Conservation (phyloP, 331 rosid genomes). For the Phaseolus coccineus region DNA sequence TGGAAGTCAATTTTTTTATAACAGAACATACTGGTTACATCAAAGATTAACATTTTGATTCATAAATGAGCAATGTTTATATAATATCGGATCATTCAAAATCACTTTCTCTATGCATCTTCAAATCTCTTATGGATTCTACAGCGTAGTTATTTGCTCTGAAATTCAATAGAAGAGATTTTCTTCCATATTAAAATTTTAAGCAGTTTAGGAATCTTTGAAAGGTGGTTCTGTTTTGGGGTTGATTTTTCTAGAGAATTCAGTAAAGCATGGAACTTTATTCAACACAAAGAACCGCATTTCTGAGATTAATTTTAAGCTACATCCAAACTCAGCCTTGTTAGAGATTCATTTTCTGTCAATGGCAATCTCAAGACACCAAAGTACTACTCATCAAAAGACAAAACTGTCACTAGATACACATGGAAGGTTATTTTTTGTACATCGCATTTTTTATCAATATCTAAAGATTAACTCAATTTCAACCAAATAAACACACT, state of each 20-base stretch:
- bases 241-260: constrained; percentile 4
- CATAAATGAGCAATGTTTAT: constrained; percentile 10
- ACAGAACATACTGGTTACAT: neutral
- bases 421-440: neutral
- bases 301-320: neutral
- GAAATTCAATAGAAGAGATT: constrained; percentile 8
- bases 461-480: neutral
- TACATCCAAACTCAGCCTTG: neutral
- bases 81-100: neutral
- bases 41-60: neutral
- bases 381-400: neutral
- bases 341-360: constrained; percentile 1
- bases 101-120: neutral
- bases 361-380: constrained; percentile 19
- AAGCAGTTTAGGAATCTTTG: neutral
- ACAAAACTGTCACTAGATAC: neutral
- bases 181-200: neutral
- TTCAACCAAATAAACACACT: neutral
- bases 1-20: neutral
- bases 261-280: neutral
- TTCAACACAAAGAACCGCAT: neutral
- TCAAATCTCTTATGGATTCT: neutral
- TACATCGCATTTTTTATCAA: neutral
- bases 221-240: neutral
- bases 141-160: neutral